phyloP scores from a whole-genome alignment of 2,329 filamentous ascomycete species.

The Microsporum audouinii region DNA sequence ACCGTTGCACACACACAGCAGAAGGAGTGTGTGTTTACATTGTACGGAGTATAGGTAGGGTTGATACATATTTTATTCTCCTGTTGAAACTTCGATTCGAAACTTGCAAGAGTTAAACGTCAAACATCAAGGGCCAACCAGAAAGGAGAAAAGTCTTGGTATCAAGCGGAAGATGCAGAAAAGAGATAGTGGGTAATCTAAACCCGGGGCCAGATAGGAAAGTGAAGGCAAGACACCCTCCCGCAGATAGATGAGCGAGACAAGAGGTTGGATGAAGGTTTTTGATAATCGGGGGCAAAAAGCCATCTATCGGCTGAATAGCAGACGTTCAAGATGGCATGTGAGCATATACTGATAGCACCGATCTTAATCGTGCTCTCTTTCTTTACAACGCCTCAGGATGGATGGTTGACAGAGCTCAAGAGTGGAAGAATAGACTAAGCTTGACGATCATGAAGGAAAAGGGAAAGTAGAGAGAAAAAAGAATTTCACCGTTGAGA shows the following conservation, averaged over 20 bases:
- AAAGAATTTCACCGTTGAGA: not conserved
- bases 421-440: not conserved
- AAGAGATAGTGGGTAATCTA: not conserved
- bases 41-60: not conserved
- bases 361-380: not conserved
- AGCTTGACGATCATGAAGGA: not conserved
- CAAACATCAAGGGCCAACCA: not conserved
- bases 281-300: not conserved
- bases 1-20: conserved; percentile 1
- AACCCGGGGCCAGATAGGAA: not conserved
- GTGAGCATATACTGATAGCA: not conserved
- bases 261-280: not conserved
- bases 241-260: not conserved
- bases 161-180: not conserved
- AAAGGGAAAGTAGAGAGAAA: not conserved
- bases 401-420: not conserved
- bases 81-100: not conserved
- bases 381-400: not conserved
- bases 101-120: not conserved
- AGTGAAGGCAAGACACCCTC: not conserved
- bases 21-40: not conserved
- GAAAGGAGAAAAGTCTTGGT: not conserved
- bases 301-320: not conserved
- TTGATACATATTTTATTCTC: not conserved
- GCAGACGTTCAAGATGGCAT: not conserved